Conservation (phyloP, 495 filamentous ascomycete genomes). For the Talaromyces adpressus region DNA sequence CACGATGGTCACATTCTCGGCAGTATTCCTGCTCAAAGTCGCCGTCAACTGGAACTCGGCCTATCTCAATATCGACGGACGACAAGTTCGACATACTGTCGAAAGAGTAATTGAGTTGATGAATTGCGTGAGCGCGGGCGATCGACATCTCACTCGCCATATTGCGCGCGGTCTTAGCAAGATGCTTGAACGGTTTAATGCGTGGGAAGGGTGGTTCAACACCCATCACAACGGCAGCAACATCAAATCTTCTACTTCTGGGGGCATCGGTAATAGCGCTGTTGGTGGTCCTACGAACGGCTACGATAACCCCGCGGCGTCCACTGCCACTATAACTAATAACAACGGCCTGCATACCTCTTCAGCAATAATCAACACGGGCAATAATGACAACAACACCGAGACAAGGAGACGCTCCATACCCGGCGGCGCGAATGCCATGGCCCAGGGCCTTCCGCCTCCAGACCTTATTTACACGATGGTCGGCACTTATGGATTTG, state of each 20-base stretch:
- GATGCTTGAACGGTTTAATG: slow-evolving; percentile 41
- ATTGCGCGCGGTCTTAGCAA: slow-evolving; percentile 48
- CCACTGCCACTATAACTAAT: slow-evolving; percentile 7
- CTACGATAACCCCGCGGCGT: neutral
- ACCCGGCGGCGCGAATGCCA: slow-evolving; percentile 38
- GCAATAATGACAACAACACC: neutral
- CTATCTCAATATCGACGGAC: slow-evolving; percentile 34
- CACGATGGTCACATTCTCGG: slow-evolving; percentile 57
- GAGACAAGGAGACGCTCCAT: slow-evolving; percentile 17
- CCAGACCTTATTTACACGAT: slow-evolving; percentile 43
- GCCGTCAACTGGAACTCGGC: slow-evolving; percentile 48
- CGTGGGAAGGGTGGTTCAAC: slow-evolving; percentile 26
- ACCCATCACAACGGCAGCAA: neutral
- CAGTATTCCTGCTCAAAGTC: slow-evolving; percentile 50
- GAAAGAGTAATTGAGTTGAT: slow-evolving; percentile 44
- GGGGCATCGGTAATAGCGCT: neutral
- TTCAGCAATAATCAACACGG: neutral
- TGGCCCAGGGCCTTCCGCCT: slow-evolving; percentile 42
- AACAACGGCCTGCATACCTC: neutral
- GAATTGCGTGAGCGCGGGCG: slow-evolving; percentile 45
- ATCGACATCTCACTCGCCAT: slow-evolving; percentile 46
- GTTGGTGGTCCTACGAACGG: neutral
- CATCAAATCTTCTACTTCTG: neutral
- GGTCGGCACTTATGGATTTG: slow-evolving; percentile 44
- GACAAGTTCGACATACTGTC: slow-evolving; percentile 41